Conservation (phyloP, 2,329 filamentous ascomycete species). For the Plenodomus lindquistii region DNA sequence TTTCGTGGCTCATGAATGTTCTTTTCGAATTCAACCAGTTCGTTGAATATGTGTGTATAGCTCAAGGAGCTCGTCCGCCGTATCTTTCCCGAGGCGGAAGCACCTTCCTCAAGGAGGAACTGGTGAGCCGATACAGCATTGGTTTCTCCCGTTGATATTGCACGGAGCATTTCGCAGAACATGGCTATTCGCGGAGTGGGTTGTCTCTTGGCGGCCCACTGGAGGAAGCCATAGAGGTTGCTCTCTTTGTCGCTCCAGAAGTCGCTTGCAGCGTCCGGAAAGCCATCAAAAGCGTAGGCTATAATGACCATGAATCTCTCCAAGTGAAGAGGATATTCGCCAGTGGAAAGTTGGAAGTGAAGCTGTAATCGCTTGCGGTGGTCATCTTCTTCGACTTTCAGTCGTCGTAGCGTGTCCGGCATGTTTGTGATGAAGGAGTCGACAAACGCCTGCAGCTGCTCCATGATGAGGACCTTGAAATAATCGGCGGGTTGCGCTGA, state of each 20-base stretch:
- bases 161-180: constrained; percentile 94
- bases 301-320: constrained; percentile 93
- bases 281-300: constrained; percentile 85
- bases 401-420: constrained; percentile 83
- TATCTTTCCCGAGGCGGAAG: constrained; percentile 71
- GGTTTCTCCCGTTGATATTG: constrained; percentile 79
- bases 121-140: constrained; percentile 84
- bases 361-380: constrained; percentile 62
- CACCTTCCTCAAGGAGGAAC: constrained; percentile 84
- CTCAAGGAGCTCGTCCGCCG: constrained; percentile 83
- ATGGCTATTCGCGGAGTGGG: constrained; percentile 95
- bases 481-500: constrained; percentile 69
- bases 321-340: constrained; percentile 62
- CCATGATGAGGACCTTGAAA: constrained; percentile 74
- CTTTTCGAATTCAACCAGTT: constrained; percentile 80
- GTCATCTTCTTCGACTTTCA: constrained; percentile 88
- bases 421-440: constrained; percentile 95
- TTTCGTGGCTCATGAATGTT: constrained; percentile 74
- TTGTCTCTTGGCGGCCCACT: constrained; percentile 94
- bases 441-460: constrained; percentile 82
- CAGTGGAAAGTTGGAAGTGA: constrained; percentile 53
- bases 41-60: constrained; percentile 90
- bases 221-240: constrained; percentile 90
- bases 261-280: constrained; percentile 79
- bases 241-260: constrained; percentile 95